Percentiles rank a stretch among this genome's conserved stretches.
Evolutionary conservation across 371 early-diverging fungal species (phyloP).

Genomic region (Fennellomyces sp.): DNA sequence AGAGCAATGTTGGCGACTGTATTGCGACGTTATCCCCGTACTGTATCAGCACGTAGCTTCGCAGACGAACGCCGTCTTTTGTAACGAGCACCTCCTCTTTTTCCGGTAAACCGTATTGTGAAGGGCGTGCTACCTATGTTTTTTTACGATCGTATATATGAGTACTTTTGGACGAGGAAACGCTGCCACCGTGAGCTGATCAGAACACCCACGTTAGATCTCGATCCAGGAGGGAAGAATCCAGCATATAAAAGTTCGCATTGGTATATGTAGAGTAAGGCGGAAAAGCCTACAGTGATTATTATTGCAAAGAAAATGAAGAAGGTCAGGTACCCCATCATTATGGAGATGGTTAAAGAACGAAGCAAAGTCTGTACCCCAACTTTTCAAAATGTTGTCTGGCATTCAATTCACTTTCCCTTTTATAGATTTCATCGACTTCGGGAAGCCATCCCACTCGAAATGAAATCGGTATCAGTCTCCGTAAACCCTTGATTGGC

Average conservation of each 20-base stretch:
- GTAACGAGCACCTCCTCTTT: slow-evolving; percentile 84
- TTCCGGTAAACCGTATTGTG: slow-evolving; percentile 69
- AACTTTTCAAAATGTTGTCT: too few species aligned
- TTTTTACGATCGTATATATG: neutral
- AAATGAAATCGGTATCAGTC: too few species aligned
- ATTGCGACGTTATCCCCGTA: slow-evolving; percentile 55
- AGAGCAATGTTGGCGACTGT: slow-evolving; percentile 77
- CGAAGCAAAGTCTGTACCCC: too few species aligned
- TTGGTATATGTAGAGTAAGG: slow-evolving; percentile 70
- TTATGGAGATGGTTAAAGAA: neutral
- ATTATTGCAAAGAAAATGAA: slow-evolving; percentile 17
- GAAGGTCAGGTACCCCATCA: slow-evolving; percentile 13
- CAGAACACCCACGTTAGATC: slow-evolving; percentile 32
- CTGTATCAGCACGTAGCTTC: slow-evolving; percentile 79
- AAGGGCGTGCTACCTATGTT: slow-evolving; percentile 70
- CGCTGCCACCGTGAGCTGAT: neutral
- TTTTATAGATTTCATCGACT: too few species aligned
- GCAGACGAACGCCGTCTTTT: slow-evolving; percentile 76
- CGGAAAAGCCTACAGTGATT: slow-evolving; percentile 41
- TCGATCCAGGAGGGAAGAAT: slow-evolving; percentile 48
- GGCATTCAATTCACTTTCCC: too few species aligned
- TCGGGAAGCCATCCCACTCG: too few species aligned
- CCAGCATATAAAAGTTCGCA: slow-evolving; percentile 48
- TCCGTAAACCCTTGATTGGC: too few species aligned
- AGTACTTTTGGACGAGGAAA: neutral